Percentiles rank a stretch among this genome's conserved stretches.
phyloP scores from a whole-genome alignment of 768 basidiomycete genomes.

The Xerocomellus dryophilus region DNA sequence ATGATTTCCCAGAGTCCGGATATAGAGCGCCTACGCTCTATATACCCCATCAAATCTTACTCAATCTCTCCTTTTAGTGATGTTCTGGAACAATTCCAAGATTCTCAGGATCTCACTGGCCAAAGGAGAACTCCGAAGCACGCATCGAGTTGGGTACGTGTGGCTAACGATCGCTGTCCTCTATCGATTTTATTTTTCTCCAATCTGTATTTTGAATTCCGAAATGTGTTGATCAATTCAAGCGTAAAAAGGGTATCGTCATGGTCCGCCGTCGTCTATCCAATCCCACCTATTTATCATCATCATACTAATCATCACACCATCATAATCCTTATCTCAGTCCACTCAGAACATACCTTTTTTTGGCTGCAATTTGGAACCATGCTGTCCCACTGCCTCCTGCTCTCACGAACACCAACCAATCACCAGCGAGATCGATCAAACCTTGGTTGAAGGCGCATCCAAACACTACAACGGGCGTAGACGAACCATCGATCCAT shows the following conservation, averaged over 20 bases:
- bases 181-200: neutral
- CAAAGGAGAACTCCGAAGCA: neutral
- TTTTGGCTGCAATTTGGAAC: slow-evolving; percentile 5
- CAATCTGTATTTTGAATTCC: neutral
- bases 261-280: neutral
- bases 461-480: slow-evolving; percentile 4
- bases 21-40: neutral
- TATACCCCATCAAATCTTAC: neutral
- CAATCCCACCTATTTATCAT: neutral
- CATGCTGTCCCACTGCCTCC: neutral
- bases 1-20: neutral
- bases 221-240: neutral
- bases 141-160: slow-evolving; percentile 5
- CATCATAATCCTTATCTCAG: slow-evolving; percentile 16
- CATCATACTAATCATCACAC: neutral
- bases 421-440: slow-evolving; percentile 14
- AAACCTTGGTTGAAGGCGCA: slow-evolving; percentile 15
- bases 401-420: slow-evolving; percentile 17
- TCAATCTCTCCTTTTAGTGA: neutral
- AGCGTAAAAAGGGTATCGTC: neutral
- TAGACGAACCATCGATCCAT: slow-evolving; percentile 8
- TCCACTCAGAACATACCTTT: neutral
- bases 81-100: neutral
- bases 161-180: neutral
- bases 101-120: neutral